Evolutionary conservation across 495 filamentous ascomycete species (phyloP).

Genomic region (Cladorrhinum samala): DNA sequence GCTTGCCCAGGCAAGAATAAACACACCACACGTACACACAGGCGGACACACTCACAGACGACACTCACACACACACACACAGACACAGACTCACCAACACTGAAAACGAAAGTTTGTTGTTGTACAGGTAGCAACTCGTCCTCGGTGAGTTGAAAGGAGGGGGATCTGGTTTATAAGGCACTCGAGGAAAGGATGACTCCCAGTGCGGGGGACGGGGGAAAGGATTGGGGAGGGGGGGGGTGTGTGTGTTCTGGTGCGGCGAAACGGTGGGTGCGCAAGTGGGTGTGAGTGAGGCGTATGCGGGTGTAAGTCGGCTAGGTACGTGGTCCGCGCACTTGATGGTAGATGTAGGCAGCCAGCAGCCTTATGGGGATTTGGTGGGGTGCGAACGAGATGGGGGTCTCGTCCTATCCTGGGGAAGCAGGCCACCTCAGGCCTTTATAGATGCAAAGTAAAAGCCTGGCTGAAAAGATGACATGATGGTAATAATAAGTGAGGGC

Average conservation of each 20-base stretch:
- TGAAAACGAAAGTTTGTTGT: not conserved
- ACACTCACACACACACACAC: not conserved
- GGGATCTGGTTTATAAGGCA: conserved; percentile 1
- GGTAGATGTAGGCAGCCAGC: conserved; percentile 9
- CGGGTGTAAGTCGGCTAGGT: not conserved
- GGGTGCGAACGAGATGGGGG: not conserved
- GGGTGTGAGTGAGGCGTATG: conserved; percentile 1
- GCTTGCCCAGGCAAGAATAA: not conserved
- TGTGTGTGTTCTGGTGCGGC: conserved; percentile 4
- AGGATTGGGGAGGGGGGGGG: not conserved
- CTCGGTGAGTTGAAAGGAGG: not conserved
- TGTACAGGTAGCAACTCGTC: not conserved
- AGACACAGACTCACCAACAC: not conserved
- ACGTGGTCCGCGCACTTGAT: conserved; percentile 8
- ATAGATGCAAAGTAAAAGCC: not conserved
- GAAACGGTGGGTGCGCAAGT: not conserved
- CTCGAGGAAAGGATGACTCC: not conserved
- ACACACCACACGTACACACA: not conserved
- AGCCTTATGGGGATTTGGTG: not conserved
- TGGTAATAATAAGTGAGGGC: not conserved
- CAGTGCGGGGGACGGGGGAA: not conserved
- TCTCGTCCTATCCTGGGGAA: conserved; percentile 6
- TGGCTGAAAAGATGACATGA: not conserved
- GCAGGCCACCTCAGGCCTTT: conserved; percentile 1
- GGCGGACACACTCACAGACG: not conserved